Evolutionary conservation across 371 early-diverging fungal genomes (phyloP).

Genomic region (Mucor sp.): DNA sequence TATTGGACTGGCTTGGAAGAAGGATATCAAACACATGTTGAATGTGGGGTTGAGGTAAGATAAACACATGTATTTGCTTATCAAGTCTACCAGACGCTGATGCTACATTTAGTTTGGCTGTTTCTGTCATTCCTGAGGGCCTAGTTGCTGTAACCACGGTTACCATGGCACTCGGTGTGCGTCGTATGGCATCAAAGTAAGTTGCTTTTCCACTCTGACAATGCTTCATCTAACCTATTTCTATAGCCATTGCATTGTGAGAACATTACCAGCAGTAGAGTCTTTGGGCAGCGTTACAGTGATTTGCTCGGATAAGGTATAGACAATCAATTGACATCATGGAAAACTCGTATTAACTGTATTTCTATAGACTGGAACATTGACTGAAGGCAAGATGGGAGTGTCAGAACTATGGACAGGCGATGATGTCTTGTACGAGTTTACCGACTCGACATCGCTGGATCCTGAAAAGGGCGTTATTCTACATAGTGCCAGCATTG

Average conservation of each 20-base stretch:
- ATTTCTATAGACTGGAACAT: conserved; percentile 56
- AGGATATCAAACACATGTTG: conserved; percentile 73
- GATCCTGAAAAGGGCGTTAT: neutral
- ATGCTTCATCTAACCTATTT: neutral
- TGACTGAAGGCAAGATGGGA: conserved; percentile 40
- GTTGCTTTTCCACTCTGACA: conserved; percentile 29
- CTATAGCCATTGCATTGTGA: conserved; percentile 17
- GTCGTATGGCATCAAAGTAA: conserved; percentile 1
- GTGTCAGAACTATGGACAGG: conserved; percentile 9
- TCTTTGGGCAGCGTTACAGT: conserved; percentile 86
- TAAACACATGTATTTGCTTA: neutral
- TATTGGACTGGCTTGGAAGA: conserved; percentile 14
- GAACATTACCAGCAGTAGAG: conserved; percentile 61
- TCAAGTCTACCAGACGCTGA: neutral
- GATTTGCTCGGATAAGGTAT: conserved; percentile 83
- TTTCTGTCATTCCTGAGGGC: conserved; percentile 94
- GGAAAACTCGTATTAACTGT: neutral
- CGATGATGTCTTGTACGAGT: neutral
- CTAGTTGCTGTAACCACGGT: conserved; percentile 76
- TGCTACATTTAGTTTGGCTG: conserved; percentile 63
- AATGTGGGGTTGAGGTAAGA: conserved; percentile 27
- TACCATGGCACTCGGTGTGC: conserved; percentile 84
- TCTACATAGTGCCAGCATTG: neutral
- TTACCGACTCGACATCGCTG: neutral
- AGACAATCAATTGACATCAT: neutral